Conservation (phyloP, 176 grass and related monocot species). For the Olyra latifolia region DNA sequence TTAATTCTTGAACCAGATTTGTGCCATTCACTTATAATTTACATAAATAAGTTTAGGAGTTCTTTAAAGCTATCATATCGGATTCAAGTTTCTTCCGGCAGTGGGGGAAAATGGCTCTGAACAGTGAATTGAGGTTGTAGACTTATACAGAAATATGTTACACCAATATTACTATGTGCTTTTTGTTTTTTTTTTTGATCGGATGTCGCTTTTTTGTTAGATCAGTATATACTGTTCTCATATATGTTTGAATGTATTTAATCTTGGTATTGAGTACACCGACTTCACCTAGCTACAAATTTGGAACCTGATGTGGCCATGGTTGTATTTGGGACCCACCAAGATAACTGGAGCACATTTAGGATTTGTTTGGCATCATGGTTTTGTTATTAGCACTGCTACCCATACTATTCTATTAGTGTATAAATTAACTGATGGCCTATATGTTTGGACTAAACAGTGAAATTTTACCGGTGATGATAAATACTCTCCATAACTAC, state of each 20-base stretch:
- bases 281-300: constrained; percentile 5
- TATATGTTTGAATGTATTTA: not conserved
- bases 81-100: not conserved
- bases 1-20: not conserved
- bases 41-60: not conserved
- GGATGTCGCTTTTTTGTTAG: not conserved
- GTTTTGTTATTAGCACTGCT: not conserved
- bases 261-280: not conserved
- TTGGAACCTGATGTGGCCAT: not conserved
- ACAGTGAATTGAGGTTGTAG: not conserved
- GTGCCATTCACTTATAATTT: not conserved
- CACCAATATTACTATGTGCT: not conserved
- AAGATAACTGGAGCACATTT: not conserved
- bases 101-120: not conserved
- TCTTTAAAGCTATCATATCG: constrained; percentile 14
- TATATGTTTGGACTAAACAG: not conserved
- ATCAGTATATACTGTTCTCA: not conserved
- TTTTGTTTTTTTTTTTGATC: not conserved
- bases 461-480: not conserved
- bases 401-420: not conserved
- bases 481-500: not conserved
- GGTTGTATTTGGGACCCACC: not conserved
- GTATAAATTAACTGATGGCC: not conserved
- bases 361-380: not conserved
- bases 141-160: not conserved